A percentile compares a stretch with the other conserved stretches of the same genome.
Conservation (phyloP, 305 asterid species). For the Fraxinus latifolia region DNA sequence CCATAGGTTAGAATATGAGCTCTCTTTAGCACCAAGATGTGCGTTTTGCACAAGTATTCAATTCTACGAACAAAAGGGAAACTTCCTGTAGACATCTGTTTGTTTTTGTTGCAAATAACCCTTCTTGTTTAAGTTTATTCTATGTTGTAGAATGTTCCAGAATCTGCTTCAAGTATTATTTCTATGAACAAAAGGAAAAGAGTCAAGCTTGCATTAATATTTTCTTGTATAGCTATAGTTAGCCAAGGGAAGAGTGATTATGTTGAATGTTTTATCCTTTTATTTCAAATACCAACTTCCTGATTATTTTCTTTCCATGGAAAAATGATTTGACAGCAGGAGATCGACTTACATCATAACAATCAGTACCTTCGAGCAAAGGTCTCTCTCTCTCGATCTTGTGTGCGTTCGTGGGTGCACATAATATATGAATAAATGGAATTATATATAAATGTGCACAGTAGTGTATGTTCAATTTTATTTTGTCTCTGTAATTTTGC, state of each 20-base stretch:
- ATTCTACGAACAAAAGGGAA: too few relatives aligned
- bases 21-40: background rate
- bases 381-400: constrained; percentile 30
- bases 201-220: background rate
- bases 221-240: background rate
- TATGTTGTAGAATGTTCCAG: background rate
- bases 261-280: background rate
- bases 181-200: background rate
- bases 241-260: background rate
- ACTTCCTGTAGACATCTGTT: background rate
- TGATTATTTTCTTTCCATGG: constrained; percentile 26
- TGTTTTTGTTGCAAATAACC: background rate
- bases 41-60: background rate
- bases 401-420: background rate
- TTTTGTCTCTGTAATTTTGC: background rate
- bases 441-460: background rate
- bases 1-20: background rate
- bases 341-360: constrained; percentile 69
- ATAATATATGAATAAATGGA: background rate
- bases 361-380: constrained; percentile 81
- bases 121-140: background rate
- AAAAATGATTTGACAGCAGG: constrained; percentile 54
- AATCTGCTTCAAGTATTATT: background rate
- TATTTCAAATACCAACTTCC: constrained; percentile 1
- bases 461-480: background rate